Conservation (phyloP, 1,284 basidiomycete genomes). For the Cutaneotrichosporon mucoides region DNA sequence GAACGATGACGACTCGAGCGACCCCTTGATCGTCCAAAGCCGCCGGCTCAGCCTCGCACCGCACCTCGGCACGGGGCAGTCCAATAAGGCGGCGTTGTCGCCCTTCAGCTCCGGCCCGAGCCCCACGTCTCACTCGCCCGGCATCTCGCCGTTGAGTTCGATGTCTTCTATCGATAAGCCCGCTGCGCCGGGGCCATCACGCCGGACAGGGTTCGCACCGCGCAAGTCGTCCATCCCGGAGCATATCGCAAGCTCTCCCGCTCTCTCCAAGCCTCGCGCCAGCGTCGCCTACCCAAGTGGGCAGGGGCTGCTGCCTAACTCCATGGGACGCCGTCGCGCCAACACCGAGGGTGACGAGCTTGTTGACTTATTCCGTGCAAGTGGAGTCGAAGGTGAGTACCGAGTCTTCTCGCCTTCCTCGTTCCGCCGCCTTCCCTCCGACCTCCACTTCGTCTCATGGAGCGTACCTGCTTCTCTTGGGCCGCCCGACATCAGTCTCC, state of each 20-base stretch:
- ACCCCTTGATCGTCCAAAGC: slow-evolving; percentile 14
- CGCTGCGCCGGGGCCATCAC: too few relatives aligned
- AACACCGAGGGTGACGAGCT: slow-evolving; percentile 48
- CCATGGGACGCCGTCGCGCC: slow-evolving; percentile 21
- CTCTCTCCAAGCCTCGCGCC: slow-evolving; percentile 14
- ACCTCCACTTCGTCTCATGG: neutral
- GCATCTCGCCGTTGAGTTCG: neutral
- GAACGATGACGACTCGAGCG: slow-evolving; percentile 4
- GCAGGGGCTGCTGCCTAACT: slow-evolving; percentile 11
- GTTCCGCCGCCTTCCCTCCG: neutral
- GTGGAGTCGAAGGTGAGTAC: slow-evolving; percentile 46
- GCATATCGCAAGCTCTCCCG: neutral
- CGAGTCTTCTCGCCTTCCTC: neutral
- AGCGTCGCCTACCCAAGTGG: slow-evolving; percentile 32
- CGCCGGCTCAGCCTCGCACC: slow-evolving; percentile 38
- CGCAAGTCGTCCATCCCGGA: slow-evolving; percentile 1
- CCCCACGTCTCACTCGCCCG: neutral
- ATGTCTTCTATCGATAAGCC: neutral
- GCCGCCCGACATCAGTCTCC: too few relatives aligned
- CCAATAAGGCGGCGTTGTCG: neutral
- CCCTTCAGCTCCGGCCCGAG: neutral
- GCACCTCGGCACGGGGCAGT: slow-evolving; percentile 31
- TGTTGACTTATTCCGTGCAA: slow-evolving; percentile 36
- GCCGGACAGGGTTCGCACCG: neutral
- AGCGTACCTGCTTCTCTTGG: too few relatives aligned